Conservation (phyloP, 2,329 filamentous ascomycete genomes). For the Aureobasidium sp. region DNA sequence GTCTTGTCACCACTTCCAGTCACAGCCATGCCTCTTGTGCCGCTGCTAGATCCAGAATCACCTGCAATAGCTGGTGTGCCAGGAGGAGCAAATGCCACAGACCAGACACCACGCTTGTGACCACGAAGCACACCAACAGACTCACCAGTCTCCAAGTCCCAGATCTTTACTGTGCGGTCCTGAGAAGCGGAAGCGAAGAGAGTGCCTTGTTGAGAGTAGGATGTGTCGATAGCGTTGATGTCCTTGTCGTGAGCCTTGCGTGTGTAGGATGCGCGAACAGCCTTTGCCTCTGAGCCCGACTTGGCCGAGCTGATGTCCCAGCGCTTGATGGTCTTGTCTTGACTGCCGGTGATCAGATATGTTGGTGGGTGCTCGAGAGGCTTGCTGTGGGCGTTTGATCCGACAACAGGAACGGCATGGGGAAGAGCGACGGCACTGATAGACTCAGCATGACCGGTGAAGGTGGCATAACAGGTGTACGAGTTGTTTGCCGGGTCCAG, state of each 20-base stretch:
- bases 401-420: conserved; percentile 55
- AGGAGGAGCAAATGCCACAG: conserved; percentile 77
- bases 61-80: conserved; percentile 66
- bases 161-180: conserved; percentile 94
- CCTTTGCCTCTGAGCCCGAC: conserved; percentile 35
- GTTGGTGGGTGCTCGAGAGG: conserved; percentile 71
- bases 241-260: conserved; percentile 97
- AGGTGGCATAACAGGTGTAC: conserved; percentile 69
- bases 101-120: conserved; percentile 93
- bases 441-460: conserved; percentile 90
- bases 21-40: conserved; percentile 68
- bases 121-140: conserved; percentile 84
- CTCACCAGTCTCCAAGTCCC: conserved; percentile 82
- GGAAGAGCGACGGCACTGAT: conserved; percentile 83
- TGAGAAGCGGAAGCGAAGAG: conserved; percentile 94
- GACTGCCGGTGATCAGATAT: conserved; percentile 84
- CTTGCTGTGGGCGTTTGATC: conserved; percentile 60
- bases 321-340: conserved; percentile 90
- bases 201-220: conserved; percentile 54
- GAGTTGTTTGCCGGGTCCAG: conserved; percentile 67
- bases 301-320: conserved; percentile 64
- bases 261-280: conserved; percentile 66
- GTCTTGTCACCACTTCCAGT: conserved; percentile 96
- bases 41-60: conserved; percentile 52
- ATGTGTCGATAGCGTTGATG: conserved; percentile 84